A percentile compares a stretch with the other conserved stretches of the same genome.
These are phyloP conservation scores for Gliomastix tumulicola DNA, from an alignment of 2,329 filamentous ascomycete species.

Conservation along the genomic window DNA sequence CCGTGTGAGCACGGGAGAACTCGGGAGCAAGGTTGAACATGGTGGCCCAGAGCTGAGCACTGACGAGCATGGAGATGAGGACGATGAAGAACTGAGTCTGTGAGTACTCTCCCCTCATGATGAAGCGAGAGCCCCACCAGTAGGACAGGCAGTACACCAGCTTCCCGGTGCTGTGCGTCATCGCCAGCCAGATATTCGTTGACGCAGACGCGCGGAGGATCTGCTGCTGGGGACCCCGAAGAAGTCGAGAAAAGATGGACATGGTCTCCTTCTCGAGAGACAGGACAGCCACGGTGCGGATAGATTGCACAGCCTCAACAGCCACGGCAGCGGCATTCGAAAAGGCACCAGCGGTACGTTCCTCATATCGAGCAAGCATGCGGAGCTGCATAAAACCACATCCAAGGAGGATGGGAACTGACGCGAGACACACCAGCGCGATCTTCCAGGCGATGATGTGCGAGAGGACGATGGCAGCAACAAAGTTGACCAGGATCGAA, in stretches of 20 bases:
- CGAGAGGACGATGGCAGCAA: slow-evolving; percentile 61
- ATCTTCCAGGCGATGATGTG: slow-evolving; percentile 73
- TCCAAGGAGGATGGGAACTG: slow-evolving; percentile 61
- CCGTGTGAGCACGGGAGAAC: slow-evolving; percentile 58
- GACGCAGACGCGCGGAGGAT: slow-evolving; percentile 40
- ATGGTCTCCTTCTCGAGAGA: slow-evolving; percentile 46
- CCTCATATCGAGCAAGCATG: slow-evolving; percentile 54
- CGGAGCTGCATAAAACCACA: slow-evolving; percentile 63
- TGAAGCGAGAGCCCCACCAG: slow-evolving; percentile 72
- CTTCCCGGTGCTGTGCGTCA: slow-evolving; percentile 54
- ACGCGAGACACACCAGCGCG: slow-evolving; percentile 62
- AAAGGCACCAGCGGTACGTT: slow-evolving; percentile 58
- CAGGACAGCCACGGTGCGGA: slow-evolving; percentile 54
- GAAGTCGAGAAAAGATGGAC: slow-evolving; percentile 42
- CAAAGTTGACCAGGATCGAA: slow-evolving; percentile 60
- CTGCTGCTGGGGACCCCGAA: slow-evolving; percentile 45
- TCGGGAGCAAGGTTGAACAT: slow-evolving; percentile 72
- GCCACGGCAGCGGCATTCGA: slow-evolving; percentile 56
- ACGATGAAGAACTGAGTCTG: slow-evolving; percentile 71
- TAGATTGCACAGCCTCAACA: slow-evolving; percentile 59
- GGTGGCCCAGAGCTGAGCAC: slow-evolving; percentile 66
- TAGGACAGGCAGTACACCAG: slow-evolving; percentile 70
- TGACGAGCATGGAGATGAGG: slow-evolving; percentile 63
- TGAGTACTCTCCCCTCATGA: slow-evolving; percentile 56
- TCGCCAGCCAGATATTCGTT: slow-evolving; percentile 53